phyloP scores from a whole-genome alignment of 352 stramenopile species.

The Globisporangium canariense region DNA sequence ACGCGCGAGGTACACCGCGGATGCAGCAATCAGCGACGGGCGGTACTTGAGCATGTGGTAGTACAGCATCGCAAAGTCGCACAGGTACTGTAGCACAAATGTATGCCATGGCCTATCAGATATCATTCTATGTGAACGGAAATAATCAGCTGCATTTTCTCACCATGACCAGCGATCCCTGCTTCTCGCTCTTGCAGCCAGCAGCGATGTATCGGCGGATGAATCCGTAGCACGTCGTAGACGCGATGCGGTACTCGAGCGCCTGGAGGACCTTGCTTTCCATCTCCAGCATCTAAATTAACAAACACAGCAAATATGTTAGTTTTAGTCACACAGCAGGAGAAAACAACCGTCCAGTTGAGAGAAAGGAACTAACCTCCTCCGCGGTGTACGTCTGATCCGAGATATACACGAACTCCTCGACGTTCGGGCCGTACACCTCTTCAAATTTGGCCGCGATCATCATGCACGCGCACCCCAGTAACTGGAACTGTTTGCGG shows the following conservation, averaged over 20 bases:
- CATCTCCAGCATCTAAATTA: constrained; percentile 75
- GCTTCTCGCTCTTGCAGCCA: constrained; percentile 50
- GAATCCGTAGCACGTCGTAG: constrained; percentile 76
- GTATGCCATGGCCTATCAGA: background rate
- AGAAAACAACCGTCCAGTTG: background rate
- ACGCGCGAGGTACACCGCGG: constrained; percentile 70
- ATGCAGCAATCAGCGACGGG: constrained; percentile 66
- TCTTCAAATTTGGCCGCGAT: constrained; percentile 98
- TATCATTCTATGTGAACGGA: background rate
- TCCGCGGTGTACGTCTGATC: constrained; percentile 93
- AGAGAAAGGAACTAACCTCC: constrained; percentile 41
- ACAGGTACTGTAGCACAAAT: constrained; percentile 54
- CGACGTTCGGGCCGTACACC: constrained; percentile 91
- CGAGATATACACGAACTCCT: constrained; percentile 97
- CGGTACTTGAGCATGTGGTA: constrained; percentile 75
- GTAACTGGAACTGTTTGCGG: constrained; percentile 92
- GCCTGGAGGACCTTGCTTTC: constrained; percentile 71
- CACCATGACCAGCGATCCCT: constrained; percentile 63
- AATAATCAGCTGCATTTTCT: background rate
- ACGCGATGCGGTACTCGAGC: constrained; percentile 72
- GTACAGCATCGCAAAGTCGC: constrained; percentile 63
- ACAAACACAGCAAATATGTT: background rate
- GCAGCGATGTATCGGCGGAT: constrained; percentile 57
- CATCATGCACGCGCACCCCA: constrained; percentile 95
- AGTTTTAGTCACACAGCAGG: constrained; percentile 12